Evolutionary conservation across 2,329 filamentous ascomycete genomes (phyloP).

Genomic region (Neonectria sp.): DNA sequence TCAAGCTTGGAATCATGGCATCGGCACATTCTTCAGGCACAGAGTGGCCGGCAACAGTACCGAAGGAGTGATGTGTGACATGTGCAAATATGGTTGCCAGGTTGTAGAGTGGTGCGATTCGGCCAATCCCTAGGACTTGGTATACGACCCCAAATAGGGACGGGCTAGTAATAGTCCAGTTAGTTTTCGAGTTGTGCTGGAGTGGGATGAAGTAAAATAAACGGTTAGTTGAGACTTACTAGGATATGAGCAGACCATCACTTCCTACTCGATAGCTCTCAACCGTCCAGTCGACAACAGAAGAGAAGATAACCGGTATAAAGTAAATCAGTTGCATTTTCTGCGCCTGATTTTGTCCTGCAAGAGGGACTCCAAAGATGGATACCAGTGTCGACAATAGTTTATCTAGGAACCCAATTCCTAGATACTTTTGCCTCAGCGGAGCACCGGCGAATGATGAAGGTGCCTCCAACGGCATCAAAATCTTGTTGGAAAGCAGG

Average conservation of each 20-base stretch:
- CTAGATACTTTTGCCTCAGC: not conserved
- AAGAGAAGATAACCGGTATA: not conserved
- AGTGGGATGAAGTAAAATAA: not conserved
- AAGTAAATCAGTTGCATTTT: not conserved
- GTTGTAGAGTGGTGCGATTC: conserved; percentile 3
- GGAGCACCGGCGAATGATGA: not conserved
- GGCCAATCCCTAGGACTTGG: not conserved
- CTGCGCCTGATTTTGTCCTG: not conserved
- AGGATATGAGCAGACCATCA: not conserved
- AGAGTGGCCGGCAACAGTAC: not conserved
- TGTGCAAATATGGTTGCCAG: not conserved
- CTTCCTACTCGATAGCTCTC: not conserved
- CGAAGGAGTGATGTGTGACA: not conserved
- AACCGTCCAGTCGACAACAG: not conserved
- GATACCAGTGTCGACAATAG: not conserved
- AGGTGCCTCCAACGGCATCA: not conserved
- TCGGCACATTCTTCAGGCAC: not conserved
- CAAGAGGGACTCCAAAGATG: not conserved
- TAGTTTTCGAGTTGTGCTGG: not conserved
- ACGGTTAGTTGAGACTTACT: not conserved
- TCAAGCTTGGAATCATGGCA: not conserved
- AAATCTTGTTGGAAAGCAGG: not conserved
- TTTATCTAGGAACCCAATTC: not conserved
- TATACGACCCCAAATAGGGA: not conserved
- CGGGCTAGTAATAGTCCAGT: not conserved